Percentiles rank a stretch among this genome's conserved stretches.
phyloP scores from a whole-genome alignment of 192 early-diverging fungal species.

The Backusella circina region DNA sequence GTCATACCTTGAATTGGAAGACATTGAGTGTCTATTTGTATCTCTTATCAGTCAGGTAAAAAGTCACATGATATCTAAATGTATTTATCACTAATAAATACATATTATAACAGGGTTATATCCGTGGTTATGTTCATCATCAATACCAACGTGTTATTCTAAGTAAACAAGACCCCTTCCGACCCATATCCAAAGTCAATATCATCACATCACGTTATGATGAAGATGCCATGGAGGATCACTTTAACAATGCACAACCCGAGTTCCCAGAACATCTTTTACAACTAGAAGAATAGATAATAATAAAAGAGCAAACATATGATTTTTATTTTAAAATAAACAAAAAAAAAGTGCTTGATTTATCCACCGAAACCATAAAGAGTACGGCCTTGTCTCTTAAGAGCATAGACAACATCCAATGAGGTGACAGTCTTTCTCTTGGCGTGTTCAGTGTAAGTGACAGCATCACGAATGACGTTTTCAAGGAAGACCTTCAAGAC shows the following conservation, averaged over 20 bases:
- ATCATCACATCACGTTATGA: conserved; percentile 21
- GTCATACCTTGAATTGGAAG: conserved; percentile 24
- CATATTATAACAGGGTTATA: conserved; percentile 33
- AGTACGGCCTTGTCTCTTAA: conserved; percentile 97
- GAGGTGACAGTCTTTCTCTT: conserved; percentile 99
- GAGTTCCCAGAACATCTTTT: background rate
- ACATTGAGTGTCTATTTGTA: conserved; percentile 37
- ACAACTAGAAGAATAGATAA: background rate
- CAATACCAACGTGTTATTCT: conserved; percentile 38
- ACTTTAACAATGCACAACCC: conserved; percentile 1
- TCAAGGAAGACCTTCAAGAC: conserved; percentile 98
- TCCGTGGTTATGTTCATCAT: conserved; percentile 47
- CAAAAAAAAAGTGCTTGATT: conserved; percentile 7
- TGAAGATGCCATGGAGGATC: conserved; percentile 7
- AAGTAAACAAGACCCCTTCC: conserved; percentile 43
- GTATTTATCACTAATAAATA: background rate
- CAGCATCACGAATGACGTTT: conserved; percentile 97
- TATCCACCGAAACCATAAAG: conserved; percentile 74
- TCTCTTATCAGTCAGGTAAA: conserved; percentile 48
- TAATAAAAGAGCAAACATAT: background rate
- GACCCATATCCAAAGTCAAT: conserved; percentile 20
- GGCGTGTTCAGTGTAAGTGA: conserved; percentile 98
- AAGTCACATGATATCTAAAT: background rate
- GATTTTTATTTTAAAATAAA: background rate
- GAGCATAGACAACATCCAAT: conserved; percentile 98